Evolutionary conservation across 2,329 filamentous ascomycete species (phyloP).

Genomic region (Geosmithia flava): DNA sequence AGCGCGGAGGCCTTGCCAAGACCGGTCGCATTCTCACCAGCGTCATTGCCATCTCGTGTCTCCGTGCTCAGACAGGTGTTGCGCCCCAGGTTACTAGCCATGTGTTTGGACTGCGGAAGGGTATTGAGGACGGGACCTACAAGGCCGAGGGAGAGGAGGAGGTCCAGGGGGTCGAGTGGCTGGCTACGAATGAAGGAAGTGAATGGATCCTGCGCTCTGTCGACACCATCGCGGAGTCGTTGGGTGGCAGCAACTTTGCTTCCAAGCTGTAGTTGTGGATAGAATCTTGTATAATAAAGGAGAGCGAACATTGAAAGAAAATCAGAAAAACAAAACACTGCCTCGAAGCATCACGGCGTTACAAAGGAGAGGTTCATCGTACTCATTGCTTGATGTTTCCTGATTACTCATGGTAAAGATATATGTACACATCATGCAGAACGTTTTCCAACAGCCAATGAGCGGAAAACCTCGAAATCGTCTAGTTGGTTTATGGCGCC

Average conservation of each 20-base stretch:
- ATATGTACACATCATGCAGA: background rate
- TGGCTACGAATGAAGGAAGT: constrained; percentile 31
- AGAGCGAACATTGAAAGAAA: no score
- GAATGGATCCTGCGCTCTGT: constrained; percentile 33
- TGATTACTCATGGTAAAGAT: background rate
- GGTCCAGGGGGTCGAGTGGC: constrained; percentile 23
- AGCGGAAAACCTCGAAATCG: background rate
- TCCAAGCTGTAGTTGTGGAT: background rate
- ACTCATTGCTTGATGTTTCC: background rate
- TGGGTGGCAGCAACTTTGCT: constrained; percentile 22
- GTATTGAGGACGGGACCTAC: constrained; percentile 53
- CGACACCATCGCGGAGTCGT: constrained; percentile 29
- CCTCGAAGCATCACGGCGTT: no score
- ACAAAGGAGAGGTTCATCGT: background rate
- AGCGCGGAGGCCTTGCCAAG: constrained; percentile 26
- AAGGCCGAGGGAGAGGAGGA: constrained; percentile 17
- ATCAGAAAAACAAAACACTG: no score
- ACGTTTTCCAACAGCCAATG: background rate
- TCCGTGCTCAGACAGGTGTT: constrained; percentile 70
- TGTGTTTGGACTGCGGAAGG: constrained; percentile 70
- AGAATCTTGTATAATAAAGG: no score
- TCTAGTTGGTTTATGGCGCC: background rate
- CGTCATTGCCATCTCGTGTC: constrained; percentile 59
- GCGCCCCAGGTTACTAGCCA: constrained; percentile 74
- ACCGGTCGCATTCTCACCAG: constrained; percentile 62